These are phyloP conservation scores for Reticulascus tulasneorum DNA, from an alignment of 2,329 filamentous ascomycete genomes.

Conservation along the genomic window DNA sequence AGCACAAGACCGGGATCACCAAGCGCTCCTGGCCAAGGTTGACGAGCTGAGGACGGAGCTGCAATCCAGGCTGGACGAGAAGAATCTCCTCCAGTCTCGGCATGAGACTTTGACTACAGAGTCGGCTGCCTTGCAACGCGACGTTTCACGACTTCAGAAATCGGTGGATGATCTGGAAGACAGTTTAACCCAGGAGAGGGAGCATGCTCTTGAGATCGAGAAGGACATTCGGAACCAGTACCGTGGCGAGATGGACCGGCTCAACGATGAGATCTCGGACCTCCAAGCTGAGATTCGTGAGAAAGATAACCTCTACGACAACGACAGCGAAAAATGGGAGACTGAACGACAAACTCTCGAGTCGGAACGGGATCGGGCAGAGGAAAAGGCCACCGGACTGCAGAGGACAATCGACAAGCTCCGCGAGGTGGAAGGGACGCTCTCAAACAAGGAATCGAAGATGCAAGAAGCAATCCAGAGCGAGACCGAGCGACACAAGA, in stretches of 20 bases:
- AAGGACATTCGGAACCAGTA: slow-evolving; percentile 49
- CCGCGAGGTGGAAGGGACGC: slow-evolving; percentile 61
- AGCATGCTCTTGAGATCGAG: slow-evolving; percentile 56
- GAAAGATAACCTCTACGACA: slow-evolving; percentile 66
- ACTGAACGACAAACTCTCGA: slow-evolving; percentile 61
- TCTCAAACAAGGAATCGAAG: slow-evolving; percentile 64
- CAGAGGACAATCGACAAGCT: slow-evolving; percentile 69
- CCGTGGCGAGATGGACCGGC: slow-evolving; percentile 42
- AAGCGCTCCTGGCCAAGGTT: slow-evolving; percentile 44
- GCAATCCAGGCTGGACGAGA: slow-evolving; percentile 57
- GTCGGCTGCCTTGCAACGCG: slow-evolving; percentile 61
- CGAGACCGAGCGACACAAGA: slow-evolving; percentile 67
- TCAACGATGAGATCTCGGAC: slow-evolving; percentile 56
- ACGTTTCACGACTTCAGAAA: slow-evolving; percentile 49
- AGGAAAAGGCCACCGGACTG: slow-evolving; percentile 63
- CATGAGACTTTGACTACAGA: slow-evolving; percentile 65
- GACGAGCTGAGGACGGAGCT: slow-evolving; percentile 57
- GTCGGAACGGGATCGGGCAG: slow-evolving; percentile 60
- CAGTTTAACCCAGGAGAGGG: slow-evolving; percentile 49
- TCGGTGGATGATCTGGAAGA: slow-evolving; percentile 44
- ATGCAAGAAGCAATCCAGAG: slow-evolving; percentile 66
- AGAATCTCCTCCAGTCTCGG: slow-evolving; percentile 63
- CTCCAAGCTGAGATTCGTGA: slow-evolving; percentile 63
- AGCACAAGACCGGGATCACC: slow-evolving; percentile 31
- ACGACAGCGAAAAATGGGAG: slow-evolving; percentile 71